Evolutionary conservation across 2,329 filamentous ascomycete species (phyloP), one percentile per base, ranked within the genome.

Genomic region (Onygenales sp.): DNA sequence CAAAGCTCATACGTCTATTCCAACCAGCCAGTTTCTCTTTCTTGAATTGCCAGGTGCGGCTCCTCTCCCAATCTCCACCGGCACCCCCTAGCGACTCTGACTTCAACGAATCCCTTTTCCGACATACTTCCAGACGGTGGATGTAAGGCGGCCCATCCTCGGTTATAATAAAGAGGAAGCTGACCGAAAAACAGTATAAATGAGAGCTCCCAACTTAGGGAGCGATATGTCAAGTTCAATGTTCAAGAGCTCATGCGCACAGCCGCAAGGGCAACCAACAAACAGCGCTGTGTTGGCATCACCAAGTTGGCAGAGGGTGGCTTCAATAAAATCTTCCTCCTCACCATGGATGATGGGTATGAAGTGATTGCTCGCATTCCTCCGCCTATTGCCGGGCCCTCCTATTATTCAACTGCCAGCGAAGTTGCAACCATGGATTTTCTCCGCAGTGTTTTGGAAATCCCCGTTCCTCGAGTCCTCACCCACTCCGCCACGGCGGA

Each of bases 381-480:
- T 9, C 63, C 60, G 32, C 60, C 59, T 0, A 57, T 58, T 47
- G 64, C 62, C 3, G 65, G 64, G 10, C 64, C 65, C 21, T 56
- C 61, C 2, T 55, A 51, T 27, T 60, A 60, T 4, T 59, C 66
- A 31, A 58, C 67, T 11, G 68, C 68, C 21, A 71, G 68, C 55
- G 69, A 73, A 60, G 69, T 67, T 7, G 70, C 69, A 31, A 73
- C 67, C 6, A 61, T 73, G 53, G 35, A 60, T 21, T 66, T 66
- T 54, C 53, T 67, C 11, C 60, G 61, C 43, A 11, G 5, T 57
- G 17, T 64, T n/a, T 59, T 68, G 13, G 48, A 60, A 52, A 53
- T 72, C 33, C 70, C 69, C 5, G 65, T 74, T 10, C 70, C 71
- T 0, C 56, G 66, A 50, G 54, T 74, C 35, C 63, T 70, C 41